phyloP scores from a whole-genome alignment of 2,329 filamentous ascomycete species.

The Parastagonospora nodorum region DNA sequence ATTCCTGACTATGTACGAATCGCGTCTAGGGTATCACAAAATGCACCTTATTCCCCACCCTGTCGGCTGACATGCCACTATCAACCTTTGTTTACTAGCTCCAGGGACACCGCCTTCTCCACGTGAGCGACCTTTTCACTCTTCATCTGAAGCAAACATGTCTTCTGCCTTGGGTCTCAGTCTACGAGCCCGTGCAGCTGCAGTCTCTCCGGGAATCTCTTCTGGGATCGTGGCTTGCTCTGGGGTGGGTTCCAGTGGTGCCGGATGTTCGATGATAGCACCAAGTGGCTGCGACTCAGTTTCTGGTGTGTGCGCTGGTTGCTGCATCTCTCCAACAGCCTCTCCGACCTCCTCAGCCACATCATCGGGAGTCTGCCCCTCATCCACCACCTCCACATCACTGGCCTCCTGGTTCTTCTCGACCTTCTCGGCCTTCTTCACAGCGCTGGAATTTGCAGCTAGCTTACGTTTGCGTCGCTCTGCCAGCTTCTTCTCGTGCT shows the following conservation, averaged over 20 bases:
- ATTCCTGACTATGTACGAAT: background rate
- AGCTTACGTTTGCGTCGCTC: slow-evolving; percentile 46
- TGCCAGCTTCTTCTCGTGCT: slow-evolving; percentile 69
- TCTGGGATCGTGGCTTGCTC: background rate
- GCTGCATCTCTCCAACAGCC: background rate
- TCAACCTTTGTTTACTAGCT: background rate
- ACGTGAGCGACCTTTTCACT: slow-evolving; percentile 10
- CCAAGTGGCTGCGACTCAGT: no score
- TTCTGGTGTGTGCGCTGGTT: no score
- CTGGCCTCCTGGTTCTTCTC: slow-evolving; percentile 22
- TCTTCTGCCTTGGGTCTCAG: slow-evolving; percentile 45
- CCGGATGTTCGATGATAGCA: no score
- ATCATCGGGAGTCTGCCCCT: slow-evolving; percentile 6
- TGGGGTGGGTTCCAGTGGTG: no score
- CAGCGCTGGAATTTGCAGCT: slow-evolving; percentile 7
- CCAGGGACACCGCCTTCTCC: background rate
- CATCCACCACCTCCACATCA: slow-evolving; percentile 27
- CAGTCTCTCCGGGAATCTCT: slow-evolving; percentile 37
- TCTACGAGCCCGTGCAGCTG: slow-evolving; percentile 42
- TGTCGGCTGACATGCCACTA: background rate
- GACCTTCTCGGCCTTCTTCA: slow-evolving; percentile 5
- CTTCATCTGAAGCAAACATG: slow-evolving; percentile 45
- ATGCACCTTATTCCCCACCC: background rate
- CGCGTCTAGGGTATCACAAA: slow-evolving; percentile 16
- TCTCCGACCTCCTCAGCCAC: slow-evolving; percentile 6